Evolutionary conservation across 331 rosid species (phyloP), one percentile per base, ranked within the genome.

Genomic region (Telfairia occidentalis): DNA sequence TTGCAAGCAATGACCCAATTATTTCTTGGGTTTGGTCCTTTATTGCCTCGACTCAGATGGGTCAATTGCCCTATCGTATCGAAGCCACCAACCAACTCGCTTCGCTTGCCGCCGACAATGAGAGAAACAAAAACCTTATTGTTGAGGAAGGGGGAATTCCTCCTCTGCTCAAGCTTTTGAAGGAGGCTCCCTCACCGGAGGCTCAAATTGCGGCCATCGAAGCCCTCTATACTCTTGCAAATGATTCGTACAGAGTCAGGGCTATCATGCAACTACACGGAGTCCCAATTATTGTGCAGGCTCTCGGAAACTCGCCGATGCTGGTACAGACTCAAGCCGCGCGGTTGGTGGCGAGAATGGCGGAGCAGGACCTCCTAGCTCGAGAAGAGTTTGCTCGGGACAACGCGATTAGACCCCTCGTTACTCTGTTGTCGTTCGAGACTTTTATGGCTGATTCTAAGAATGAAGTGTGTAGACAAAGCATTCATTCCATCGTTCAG

Each of bases 11-110:
- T 48, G 93, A 90, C 79, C 97, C 97, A 0, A 92, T 92, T 4
- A 81, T 92, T 13, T 88, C 97, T 0, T 92, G 97, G 97, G 97
- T 92, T 0, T 90, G 98, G 98, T 86, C 97, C 45, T 78, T 52
- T 58, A 85, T 79, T 34, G 86, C 92, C 28, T 80, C 93, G 1
- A 81, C 89, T n/a, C 98, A 89, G 50, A 81, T 89, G 89, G 97
- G 97, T 24, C 89, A 83, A 75, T 83, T 87, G 19, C 86, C 58
- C 50, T 89, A 88, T 30, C 90, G 94, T 0, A 83, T 85, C 32
- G 98, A 90, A 0, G 93, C 89, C 0, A 88, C 96, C 5, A 86
- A 65, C 13, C 77, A 63, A 37, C 82, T 92, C 2, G 89, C 83
- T 0, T 84, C 96, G 0, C 81, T 92, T 0, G 92, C 96, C 18